Evolutionary conservation across 768 basidiomycete genomes (phyloP), one percentile per base, ranked within the genome.

Genomic region (Podaxis mareebaensis): DNA sequence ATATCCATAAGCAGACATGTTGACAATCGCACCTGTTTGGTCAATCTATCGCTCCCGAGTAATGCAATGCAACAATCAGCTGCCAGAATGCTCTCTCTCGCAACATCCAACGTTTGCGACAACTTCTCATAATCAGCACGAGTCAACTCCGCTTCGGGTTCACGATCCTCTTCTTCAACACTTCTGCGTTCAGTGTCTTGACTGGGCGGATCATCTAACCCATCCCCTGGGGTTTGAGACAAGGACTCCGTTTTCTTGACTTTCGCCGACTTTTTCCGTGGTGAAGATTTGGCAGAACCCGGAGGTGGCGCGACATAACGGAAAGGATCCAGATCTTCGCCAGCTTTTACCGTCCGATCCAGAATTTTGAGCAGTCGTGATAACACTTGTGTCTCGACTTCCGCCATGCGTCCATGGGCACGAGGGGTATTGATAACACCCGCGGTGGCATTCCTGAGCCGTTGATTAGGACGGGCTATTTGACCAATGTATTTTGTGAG

Each of bases 11-110:
- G 10, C 15, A 61, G 59, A 24, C 12, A 17, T 20, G 26, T 6
- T 20, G 46, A 17, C 52, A 24, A 66, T 33, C 84, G 40, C 53
- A 94, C 95, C 84, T 95, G 92, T 73, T 96, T 96, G 2, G 92
- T 85, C 60, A 96, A 77, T 24, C 90, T 81, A 66, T 93, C 92
- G 36, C 89, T 88, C 2, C 86, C 85, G 30, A 98, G 81, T 4
- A 97, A 73, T 0, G 89, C 85, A 66, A 96, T 81, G 64, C 86
- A 89, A 67, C 91, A 93, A 71, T 95, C 93, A 0, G 92, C 92
- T 3, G 95, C 94, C 28, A 91, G 69, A 8, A 94, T 84, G 56
- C 90, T 90, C 68, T 94, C 89, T 42, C 84, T 77, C 3, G 89
- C 90, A 20, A 84, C 66, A 59, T 91, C 86, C 40, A 96, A 73